These are phyloP conservation scores for Ensete ventricosum DNA, from an alignment of 176 grass and related monocot genomes.

Conservation along the genomic window DNA sequence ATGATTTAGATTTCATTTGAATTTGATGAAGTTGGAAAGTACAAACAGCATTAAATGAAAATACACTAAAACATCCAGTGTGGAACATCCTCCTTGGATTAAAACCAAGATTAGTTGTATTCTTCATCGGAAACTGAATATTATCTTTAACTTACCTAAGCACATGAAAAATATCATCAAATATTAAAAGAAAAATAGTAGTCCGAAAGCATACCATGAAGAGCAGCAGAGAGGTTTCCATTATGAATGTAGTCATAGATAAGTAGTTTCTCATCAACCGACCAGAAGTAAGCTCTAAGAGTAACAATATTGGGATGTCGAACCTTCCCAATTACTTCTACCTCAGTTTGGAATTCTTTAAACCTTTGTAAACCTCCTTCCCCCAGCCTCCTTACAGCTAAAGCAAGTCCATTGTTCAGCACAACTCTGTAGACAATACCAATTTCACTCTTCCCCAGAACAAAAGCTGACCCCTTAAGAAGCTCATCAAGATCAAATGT, in stretches of 20 bases:
- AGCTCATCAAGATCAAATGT: slow-evolving; percentile 69
- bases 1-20: neutral
- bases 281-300: slow-evolving; percentile 94
- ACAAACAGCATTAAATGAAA: too few species aligned
- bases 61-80: too few species aligned
- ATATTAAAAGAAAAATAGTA: neutral
- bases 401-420: slow-evolving; percentile 47
- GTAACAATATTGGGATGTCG: slow-evolving; percentile 72
- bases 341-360: slow-evolving; percentile 83
- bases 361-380: slow-evolving; percentile 85
- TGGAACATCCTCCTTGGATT: too few species aligned
- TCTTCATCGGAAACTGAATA: neutral
- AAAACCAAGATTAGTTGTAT: neutral
- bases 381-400: slow-evolving; percentile 71
- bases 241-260: slow-evolving; percentile 87
- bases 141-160: neutral
- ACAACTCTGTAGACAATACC: slow-evolving; percentile 90
- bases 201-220: slow-evolving; percentile 54
- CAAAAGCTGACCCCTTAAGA: slow-evolving; percentile 75
- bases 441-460: slow-evolving; percentile 81
- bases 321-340: slow-evolving; percentile 79
- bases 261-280: slow-evolving; percentile 84
- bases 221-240: slow-evolving; percentile 61
- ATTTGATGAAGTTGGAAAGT: too few species aligned
- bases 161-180: neutral